Evolutionary conservation across 257 asterid species (phyloP).

Genomic region (Oldenlandia corymbosa): DNA sequence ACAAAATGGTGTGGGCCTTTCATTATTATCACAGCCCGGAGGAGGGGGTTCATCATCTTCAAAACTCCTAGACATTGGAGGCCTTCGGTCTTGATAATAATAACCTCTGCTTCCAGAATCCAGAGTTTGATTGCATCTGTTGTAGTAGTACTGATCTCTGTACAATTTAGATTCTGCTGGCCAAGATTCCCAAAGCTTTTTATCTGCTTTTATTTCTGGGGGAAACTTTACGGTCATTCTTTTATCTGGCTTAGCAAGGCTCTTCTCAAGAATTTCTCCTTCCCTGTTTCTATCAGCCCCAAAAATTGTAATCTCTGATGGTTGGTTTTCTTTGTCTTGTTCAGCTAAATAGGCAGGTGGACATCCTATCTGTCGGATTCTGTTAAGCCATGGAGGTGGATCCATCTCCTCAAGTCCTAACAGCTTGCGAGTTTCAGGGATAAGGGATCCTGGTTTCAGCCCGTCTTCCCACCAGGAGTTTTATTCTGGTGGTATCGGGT

Average conservation of each 20-base stretch:
- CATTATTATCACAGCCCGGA: conserved; percentile 68
- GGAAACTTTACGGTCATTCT: conserved; percentile 75
- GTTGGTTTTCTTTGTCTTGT: conserved; percentile 59
- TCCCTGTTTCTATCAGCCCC: conserved; percentile 54
- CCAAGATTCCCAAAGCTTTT: conserved; percentile 65
- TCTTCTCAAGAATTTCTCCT: conserved; percentile 58
- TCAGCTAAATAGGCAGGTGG: conserved; percentile 86
- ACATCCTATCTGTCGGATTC: conserved; percentile 95
- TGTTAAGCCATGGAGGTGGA: conserved; percentile 99
- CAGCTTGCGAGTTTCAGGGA: conserved; percentile 67
- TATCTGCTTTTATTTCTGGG: conserved; percentile 70
- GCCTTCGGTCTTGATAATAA: conserved; percentile 26
- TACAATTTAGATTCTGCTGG: conserved; percentile 28
- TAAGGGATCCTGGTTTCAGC: conserved; percentile 75
- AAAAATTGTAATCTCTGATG: conserved; percentile 92
- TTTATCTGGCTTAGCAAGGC: conserved; percentile 31
- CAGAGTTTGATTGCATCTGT: conserved; percentile 31
- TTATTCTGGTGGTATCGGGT: conserved; percentile 76
- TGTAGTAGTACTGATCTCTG: conserved; percentile 40
- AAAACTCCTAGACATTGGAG: conserved; percentile 16
- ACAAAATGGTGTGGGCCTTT: conserved; percentile 45
- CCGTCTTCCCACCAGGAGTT: conserved; percentile 79
- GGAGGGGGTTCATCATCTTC: conserved; percentile 85
- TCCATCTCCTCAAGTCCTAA: conserved; percentile 95
- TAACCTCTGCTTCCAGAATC: conserved; percentile 39